Evolutionary conservation across 2,329 filamentous ascomycete genomes (phyloP).

Genomic region (Beauveria asiatica): DNA sequence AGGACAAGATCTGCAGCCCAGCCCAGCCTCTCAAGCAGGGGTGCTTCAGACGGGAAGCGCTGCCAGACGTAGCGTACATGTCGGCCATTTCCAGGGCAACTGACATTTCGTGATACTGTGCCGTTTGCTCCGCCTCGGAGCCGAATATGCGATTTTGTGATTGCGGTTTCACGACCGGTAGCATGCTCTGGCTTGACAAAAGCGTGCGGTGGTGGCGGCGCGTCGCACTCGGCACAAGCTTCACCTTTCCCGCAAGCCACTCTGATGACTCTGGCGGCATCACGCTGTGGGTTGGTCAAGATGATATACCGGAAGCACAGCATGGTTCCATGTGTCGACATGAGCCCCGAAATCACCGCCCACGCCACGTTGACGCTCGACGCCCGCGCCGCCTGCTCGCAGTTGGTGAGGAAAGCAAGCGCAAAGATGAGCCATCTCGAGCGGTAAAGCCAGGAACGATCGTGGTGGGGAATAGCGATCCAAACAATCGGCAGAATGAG

Average conservation of each 20-base stretch:
- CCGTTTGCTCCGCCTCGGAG: neutral
- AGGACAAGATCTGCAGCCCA: constrained; percentile 49
- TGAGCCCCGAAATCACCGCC: constrained; percentile 42
- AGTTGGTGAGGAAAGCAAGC: constrained; percentile 34
- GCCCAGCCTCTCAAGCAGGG: constrained; percentile 40
- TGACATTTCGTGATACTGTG: neutral
- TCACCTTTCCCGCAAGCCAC: neutral
- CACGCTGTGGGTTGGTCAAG: constrained; percentile 47
- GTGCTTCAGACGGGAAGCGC: constrained; percentile 41
- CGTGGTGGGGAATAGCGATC: constrained; percentile 45
- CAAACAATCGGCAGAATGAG: constrained; percentile 45
- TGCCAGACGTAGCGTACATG: constrained; percentile 51
- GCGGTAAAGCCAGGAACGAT: constrained; percentile 40
- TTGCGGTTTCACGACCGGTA: neutral
- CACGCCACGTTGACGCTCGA: constrained; percentile 44
- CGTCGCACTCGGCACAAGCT: neutral
- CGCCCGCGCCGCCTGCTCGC: constrained; percentile 30
- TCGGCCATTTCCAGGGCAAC: constrained; percentile 9
- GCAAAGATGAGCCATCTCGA: constrained; percentile 41
- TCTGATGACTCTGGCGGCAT: constrained; percentile 41
- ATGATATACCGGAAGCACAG: constrained; percentile 41
- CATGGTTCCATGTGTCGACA: constrained; percentile 42
- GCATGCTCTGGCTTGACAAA: neutral
- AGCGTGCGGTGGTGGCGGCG: neutral
- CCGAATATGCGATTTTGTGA: neutral